phyloP scores from a whole-genome alignment of 208 protist genomes.

The Porcisia hertigi region DNA sequence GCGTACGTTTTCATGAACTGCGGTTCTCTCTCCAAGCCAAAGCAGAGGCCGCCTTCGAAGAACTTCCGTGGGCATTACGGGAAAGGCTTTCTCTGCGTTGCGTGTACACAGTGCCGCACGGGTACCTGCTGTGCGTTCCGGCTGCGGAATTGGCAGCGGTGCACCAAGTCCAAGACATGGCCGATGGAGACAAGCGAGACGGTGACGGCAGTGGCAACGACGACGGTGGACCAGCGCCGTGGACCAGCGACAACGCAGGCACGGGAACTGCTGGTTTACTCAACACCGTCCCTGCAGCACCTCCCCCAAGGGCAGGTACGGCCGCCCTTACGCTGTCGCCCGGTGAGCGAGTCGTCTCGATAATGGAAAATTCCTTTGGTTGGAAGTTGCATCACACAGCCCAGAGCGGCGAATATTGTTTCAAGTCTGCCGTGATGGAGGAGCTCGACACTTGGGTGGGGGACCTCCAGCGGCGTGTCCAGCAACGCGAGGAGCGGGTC shows the following conservation, averaged over 20 bases:
- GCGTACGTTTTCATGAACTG: slow-evolving; percentile 28
- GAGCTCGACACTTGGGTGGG: slow-evolving; percentile 74
- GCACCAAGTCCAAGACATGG: neutral
- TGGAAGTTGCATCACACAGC: slow-evolving; percentile 47
- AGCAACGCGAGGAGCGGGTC: slow-evolving; percentile 64
- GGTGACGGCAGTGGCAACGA: neutral
- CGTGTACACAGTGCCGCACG: slow-evolving; percentile 31
- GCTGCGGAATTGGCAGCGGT: slow-evolving; percentile 10
- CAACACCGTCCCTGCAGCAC: neutral
- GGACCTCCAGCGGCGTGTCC: slow-evolving; percentile 64
- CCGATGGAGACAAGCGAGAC: neutral
- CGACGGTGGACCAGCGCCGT: neutral
- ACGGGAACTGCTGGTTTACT: neutral
- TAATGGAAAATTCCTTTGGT: slow-evolving; percentile 31
- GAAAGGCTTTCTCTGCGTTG: slow-evolving; percentile 26
- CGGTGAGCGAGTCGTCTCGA: slow-evolving; percentile 3
- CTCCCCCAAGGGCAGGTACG: neutral
- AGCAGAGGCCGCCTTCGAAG: slow-evolving; percentile 25
- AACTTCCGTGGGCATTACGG: slow-evolving; percentile 32
- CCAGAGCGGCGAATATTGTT: slow-evolving; percentile 40
- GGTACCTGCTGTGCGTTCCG: slow-evolving; percentile 37
- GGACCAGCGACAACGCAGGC: neutral
- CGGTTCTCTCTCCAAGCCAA: slow-evolving; percentile 27
- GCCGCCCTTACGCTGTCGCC: neutral
- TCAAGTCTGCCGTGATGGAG: slow-evolving; percentile 67